Conservation (phyloP, 331 rosid species). For the Pyrus hybrid region DNA sequence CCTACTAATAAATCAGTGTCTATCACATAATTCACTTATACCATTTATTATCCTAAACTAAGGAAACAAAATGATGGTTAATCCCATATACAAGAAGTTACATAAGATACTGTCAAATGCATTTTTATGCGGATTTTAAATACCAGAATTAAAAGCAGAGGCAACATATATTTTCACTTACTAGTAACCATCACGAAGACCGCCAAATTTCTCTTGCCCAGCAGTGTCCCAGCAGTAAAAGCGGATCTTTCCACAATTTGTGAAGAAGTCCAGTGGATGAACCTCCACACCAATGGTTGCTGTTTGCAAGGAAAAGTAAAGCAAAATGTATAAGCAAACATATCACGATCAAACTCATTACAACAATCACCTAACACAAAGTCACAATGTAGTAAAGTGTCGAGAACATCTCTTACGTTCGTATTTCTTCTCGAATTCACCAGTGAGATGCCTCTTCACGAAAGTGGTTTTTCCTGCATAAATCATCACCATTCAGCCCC, state of each 20-base stretch:
- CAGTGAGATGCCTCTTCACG: slow-evolving; percentile 11
- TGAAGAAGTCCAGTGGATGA: slow-evolving; percentile 61
- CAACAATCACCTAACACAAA: not conserved
- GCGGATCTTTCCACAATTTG: slow-evolving; percentile 52
- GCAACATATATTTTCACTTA: slow-evolving; percentile 18
- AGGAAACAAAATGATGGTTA: too few relatives aligned
- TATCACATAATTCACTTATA: too few relatives aligned
- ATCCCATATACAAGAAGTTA: not conserved
- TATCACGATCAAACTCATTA: not conserved
- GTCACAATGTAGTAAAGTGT: not conserved
- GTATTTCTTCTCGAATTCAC: slow-evolving; percentile 71
- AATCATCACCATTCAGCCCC: not conserved
- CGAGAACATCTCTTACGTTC: slow-evolving; percentile 34
- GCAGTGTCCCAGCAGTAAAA: slow-evolving; percentile 81
- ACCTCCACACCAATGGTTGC: slow-evolving; percentile 78
- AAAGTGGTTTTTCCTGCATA: slow-evolving; percentile 60
- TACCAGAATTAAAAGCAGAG: not conserved
- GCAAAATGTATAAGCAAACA: not conserved
- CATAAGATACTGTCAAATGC: not conserved
- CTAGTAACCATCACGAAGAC: slow-evolving; percentile 73
- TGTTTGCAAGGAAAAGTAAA: slow-evolving; percentile 8
- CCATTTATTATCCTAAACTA: too few relatives aligned
- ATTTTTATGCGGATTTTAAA: not conserved
- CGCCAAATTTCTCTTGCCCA: slow-evolving; percentile 73
- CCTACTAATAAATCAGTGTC: too few relatives aligned